Base-by-base conservation (phyloP, 192 early-diverging fungal species). In the Diversispora epigaea region DNA sequence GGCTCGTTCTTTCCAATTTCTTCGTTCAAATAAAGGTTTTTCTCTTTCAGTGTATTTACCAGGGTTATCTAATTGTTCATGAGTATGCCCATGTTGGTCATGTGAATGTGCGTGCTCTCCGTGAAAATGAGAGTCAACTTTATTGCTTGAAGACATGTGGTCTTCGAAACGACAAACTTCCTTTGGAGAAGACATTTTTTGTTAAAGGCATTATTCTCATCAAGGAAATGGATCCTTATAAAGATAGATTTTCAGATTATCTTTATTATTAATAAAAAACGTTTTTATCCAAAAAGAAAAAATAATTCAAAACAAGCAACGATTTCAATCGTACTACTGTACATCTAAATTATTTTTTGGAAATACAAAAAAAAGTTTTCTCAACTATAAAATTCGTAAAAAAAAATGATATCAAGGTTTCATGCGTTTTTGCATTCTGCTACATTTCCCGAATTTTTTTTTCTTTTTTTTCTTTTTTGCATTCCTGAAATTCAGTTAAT, bases 1-100 rank as follows among this genome's bases (percentile, higher is more conserved):
- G 0, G 93, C 91, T 6, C 96, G 85, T 80, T 98, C 95, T 32
- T 82, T 86, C 94, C 93, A 98, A 82, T 96, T 90, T 17, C 96
- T 86, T 40, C 85, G 84, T 5, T 82, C 81, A 80, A 90, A 93
- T 75, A 84, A 86, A n/a, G 93, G 89, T 45, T 88, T 74, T 10
- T 89, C 85, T 10, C 96, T 84, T 63, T 93, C 91, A 14, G 84
- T 80, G 86, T 86, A 98, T 61, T 82, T 82, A 47, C 96, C 96
- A 0, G 95, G 93, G 66, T 91, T 87, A 60, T 97, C 95, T 71
- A 98, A 83, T 50, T 90, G 83, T 76, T 98, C 96, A 81, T 97
- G 95, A 32, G 91, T 90, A 80, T 98, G 95, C 4, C 95, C 95
- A 76, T 96, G 95, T 21, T 95, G 94, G 17, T 56, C 68, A 62